Base-by-base conservation (phyloP, 805 yeast species). In the Candida caryicola region DNA sequence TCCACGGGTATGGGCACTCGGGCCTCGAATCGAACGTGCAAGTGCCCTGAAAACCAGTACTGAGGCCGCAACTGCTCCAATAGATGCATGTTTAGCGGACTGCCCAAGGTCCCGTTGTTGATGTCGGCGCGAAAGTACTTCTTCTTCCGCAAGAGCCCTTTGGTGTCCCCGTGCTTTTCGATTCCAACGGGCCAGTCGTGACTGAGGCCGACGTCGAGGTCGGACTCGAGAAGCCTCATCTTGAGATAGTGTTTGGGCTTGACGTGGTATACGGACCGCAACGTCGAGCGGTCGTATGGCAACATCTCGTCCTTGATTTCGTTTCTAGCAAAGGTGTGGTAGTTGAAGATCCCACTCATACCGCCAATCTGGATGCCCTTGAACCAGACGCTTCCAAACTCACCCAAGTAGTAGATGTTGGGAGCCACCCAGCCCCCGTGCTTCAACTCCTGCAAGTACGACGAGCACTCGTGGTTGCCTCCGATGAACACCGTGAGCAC, bases 141-240 rank as follows among this genome's bases (percentile, higher is more conserved):
- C 56, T 93, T 93, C 9, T 50, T 46, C 18, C 54, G 52, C 17
- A 91, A 50, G 8, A 93, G 62, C 17, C 49, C 40, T 0, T 57
- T 45, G n/a, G 68, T 13, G 50, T 85, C 59, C 0, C 97, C 98
- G 57, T 74, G 62, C 4, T 76, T 61, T 30, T 74, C 83, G 7
- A 90, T 80, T 3, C 85, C 86, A 29, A 71, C 80, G 0, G 99
- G 99, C 99, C 99, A 93, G 64, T 93, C 99, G 60, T 93, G 99
- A 23, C 86, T 76, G 37, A 91, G 43, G 55, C 83, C 69, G 1
- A 89, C 55, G 48, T 86, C 85, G 4, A 78, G 33, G 9, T 49
- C 43, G 4, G 44, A 44, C 9, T 49, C 41, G 41, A 74, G 49
- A 50, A 74, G 47, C 47, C 67, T 60, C 48, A 87, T 61, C 44